A percentile compares a stretch with the other conserved stretches of the same genome.
Evolutionary conservation across 257 asterid species (phyloP).

Genomic region (Solanum medicagineum): DNA sequence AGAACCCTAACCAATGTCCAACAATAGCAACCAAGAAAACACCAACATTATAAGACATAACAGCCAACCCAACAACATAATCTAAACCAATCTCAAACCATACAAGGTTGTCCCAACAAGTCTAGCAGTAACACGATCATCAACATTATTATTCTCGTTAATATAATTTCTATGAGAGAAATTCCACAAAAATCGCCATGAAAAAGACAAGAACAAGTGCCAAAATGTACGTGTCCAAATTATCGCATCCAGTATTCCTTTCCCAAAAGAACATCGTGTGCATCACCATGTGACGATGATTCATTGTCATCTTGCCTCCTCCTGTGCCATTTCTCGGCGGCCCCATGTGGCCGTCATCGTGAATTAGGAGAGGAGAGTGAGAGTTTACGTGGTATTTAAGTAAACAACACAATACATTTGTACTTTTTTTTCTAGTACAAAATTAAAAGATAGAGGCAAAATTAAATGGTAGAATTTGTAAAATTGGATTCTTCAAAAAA

Average conservation of each 20-base stretch:
- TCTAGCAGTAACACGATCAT: conserved; percentile 12
- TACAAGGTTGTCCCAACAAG: conserved; percentile 36
- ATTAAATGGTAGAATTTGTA: no score
- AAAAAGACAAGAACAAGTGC: conserved; percentile 35
- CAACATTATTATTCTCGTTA: not conserved
- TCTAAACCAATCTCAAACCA: conserved; percentile 42
- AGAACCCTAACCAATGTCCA: conserved; percentile 52
- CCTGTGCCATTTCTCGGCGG: no score
- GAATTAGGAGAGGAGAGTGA: no score
- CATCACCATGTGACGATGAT: conserved; percentile 18
- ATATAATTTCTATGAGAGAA: conserved; percentile 42
- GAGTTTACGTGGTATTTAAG: no score
- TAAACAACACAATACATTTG: no score
- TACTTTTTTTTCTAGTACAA: no score
- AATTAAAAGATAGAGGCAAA: no score
- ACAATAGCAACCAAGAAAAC: conserved; percentile 48
- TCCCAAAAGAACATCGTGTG: conserved; percentile 86
- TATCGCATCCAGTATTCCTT: conserved; percentile 37
- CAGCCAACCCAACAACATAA: conserved; percentile 62
- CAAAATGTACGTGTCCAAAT: conserved; percentile 43
- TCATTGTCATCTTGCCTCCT: no score
- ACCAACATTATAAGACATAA: conserved; percentile 72
- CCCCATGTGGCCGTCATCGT: no score
- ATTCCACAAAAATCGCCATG: conserved; percentile 35
- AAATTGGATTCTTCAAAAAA: no score